A percentile compares a stretch with the other conserved stretches of the same genome.
Evolutionary conservation across 305 asterid species (phyloP).

Genomic region (Fraxinus latifolia): DNA sequence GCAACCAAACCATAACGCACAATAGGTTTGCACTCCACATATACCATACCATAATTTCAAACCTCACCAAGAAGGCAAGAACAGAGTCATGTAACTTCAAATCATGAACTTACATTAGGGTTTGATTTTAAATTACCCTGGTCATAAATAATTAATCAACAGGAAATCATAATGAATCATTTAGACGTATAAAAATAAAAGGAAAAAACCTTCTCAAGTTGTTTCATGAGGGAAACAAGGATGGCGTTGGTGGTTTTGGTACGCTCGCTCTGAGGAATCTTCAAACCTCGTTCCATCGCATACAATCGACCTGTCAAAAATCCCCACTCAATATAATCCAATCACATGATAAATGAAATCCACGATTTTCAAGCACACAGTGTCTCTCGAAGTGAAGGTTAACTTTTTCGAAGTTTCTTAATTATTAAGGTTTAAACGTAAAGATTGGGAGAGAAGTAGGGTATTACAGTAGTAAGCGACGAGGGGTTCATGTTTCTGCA

Average conservation of each 20-base stretch:
- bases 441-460: background rate
- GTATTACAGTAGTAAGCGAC: slow-evolving; percentile 82
- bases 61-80: background rate
- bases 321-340: background rate
- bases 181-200: background rate
- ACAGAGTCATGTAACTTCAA: background rate
- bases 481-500: slow-evolving; percentile 90
- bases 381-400: slow-evolving; percentile 6
- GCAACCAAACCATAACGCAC: background rate
- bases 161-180: background rate
- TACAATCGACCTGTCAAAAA: slow-evolving; percentile 68
- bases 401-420: background rate
- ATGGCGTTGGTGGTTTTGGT: slow-evolving; percentile 72
- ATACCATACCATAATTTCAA: background rate
- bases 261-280: slow-evolving; percentile 70
- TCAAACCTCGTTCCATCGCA: slow-evolving; percentile 93
- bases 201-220: slow-evolving; percentile 74
- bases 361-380: background rate
- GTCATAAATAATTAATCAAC: background rate
- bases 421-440: background rate
- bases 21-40: background rate
- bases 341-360: background rate
- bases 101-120: background rate
- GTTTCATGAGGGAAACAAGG: slow-evolving; percentile 72
- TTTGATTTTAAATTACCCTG: background rate